Conservation (phyloP, 768 basidiomycete genomes). For the Strobilomyces echinocephalus region DNA sequence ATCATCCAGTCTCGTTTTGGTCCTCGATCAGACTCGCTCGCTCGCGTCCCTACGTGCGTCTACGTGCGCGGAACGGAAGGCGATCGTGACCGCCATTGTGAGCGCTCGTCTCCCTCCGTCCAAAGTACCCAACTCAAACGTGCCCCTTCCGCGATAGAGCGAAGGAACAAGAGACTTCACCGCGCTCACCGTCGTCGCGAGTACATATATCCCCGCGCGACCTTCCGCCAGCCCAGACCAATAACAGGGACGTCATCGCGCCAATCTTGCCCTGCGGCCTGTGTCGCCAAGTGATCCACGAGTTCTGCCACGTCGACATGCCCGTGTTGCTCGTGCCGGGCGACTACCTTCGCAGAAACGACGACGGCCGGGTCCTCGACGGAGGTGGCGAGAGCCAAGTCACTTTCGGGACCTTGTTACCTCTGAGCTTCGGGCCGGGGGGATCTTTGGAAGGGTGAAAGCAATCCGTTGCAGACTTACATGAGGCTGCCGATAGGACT, state of each 20-base stretch:
- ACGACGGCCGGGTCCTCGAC: not conserved
- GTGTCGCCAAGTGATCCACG: conserved; percentile 85
- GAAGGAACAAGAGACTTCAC: conserved; percentile 66
- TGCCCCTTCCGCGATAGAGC: conserved; percentile 45
- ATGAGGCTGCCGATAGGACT: not conserved
- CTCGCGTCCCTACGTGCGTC: conserved; percentile 55
- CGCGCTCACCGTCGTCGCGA: conserved; percentile 76
- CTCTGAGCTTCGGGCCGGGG: not conserved
- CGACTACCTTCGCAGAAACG: conserved; percentile 22
- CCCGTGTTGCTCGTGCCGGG: conserved; percentile 68
- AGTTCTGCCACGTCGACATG: conserved; percentile 75
- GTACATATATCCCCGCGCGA: conserved; percentile 19
- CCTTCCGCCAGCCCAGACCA: not conserved
- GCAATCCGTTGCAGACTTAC: no score
- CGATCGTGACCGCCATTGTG: conserved; percentile 85
- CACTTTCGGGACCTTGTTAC: not conserved
- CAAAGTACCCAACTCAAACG: not conserved
- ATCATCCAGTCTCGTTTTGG: not conserved
- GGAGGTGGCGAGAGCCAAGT: not conserved
- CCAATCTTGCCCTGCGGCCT: conserved; percentile 88
- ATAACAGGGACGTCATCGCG: conserved; percentile 36
- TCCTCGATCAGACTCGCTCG: not conserved
- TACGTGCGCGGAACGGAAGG: conserved; percentile 91
- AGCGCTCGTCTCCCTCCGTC: conserved; percentile 27
- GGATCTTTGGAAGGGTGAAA: not conserved